Conservation (phyloP, 78 protist species). For the Dictyostelium brefeldianum region DNA sequence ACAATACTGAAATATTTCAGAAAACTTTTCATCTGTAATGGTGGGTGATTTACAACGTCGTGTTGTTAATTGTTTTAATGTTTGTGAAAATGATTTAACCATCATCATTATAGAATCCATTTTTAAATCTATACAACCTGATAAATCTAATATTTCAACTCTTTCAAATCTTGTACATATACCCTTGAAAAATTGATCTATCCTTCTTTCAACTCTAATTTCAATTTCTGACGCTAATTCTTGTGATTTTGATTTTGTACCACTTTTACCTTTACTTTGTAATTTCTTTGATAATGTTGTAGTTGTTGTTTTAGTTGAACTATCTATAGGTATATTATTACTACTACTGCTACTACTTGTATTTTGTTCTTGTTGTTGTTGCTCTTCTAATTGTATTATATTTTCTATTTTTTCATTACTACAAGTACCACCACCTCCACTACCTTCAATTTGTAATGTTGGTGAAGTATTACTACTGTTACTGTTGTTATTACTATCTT, state of each 20-base stretch:
- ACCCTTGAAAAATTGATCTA: slow-evolving; percentile 9
- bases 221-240: slow-evolving; percentile 28
- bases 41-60: slow-evolving; percentile 41
- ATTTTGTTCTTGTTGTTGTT: not conserved
- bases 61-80: slow-evolving; percentile 37
- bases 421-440: not conserved
- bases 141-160: slow-evolving; percentile 55
- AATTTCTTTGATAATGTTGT: not conserved
- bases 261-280: not conserved
- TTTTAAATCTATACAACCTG: slow-evolving; percentile 61
- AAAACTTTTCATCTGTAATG: slow-evolving; percentile 29
- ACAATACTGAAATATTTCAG: slow-evolving; percentile 2
- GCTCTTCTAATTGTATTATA: not conserved
- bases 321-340: not conserved
- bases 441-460: not conserved
- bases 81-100: slow-evolving; percentile 28
- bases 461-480: not conserved
- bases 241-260: not conserved
- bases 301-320: not conserved
- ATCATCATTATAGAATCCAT: slow-evolving; percentile 17
- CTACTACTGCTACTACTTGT: not conserved
- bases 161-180: slow-evolving; percentile 11
- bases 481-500: not conserved
- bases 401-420: not conserved
- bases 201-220: slow-evolving; percentile 30